Conservation (phyloP, 1,284 basidiomycete genomes). For the Sphaerobolus stellatus region DNA sequence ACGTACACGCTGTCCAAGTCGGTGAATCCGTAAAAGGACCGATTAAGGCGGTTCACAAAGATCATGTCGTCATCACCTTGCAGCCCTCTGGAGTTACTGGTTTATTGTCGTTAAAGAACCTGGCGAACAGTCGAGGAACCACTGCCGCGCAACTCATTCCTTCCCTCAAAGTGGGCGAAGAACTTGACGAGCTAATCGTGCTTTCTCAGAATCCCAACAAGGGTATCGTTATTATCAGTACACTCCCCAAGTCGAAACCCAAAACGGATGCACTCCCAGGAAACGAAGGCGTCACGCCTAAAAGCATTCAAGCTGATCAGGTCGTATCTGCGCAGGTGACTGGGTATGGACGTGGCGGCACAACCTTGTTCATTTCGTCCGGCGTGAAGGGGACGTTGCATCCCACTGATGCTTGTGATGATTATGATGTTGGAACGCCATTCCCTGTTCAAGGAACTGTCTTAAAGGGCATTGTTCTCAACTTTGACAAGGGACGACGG, state of each 20-base stretch:
- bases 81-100: slow-evolving; percentile 74
- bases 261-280: slow-evolving; percentile 52
- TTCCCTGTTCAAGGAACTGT: slow-evolving; percentile 69
- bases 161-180: slow-evolving; percentile 69
- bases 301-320: slow-evolving; percentile 65
- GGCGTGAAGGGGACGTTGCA: slow-evolving; percentile 74
- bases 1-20: slow-evolving; percentile 74
- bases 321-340: slow-evolving; percentile 76
- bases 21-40: slow-evolving; percentile 72
- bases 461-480: slow-evolving; percentile 69
- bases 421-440: slow-evolving; percentile 60
- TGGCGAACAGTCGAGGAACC: slow-evolving; percentile 78
- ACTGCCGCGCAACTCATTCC: slow-evolving; percentile 70
- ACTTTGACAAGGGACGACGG: slow-evolving; percentile 62
- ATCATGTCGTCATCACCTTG: slow-evolving; percentile 76
- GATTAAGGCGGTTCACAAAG: slow-evolving; percentile 79
- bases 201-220: slow-evolving; percentile 90
- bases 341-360: slow-evolving; percentile 64
- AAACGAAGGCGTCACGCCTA: slow-evolving; percentile 34
- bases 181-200: slow-evolving; percentile 78
- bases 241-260: slow-evolving; percentile 56
- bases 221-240: slow-evolving; percentile 84
- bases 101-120: slow-evolving; percentile 80
- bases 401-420: slow-evolving; percentile 79
- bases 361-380: slow-evolving; percentile 71